Conservation (phyloP, 352 stramenopile species). For the Blastocystis hominis region DNA sequence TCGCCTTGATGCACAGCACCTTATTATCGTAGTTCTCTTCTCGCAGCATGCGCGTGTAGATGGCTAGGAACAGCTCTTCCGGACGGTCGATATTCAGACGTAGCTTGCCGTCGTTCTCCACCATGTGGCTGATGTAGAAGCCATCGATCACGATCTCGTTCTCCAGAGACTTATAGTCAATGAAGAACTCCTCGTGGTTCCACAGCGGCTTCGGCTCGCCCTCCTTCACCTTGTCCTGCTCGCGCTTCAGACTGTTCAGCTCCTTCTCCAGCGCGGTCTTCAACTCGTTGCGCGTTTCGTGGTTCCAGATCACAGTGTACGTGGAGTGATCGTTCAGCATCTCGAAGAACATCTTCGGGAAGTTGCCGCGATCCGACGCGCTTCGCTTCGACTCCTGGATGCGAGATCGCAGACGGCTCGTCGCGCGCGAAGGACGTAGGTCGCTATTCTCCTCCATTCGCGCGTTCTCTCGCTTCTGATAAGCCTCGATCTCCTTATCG, state of each 20-base stretch:
- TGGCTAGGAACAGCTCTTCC: constrained; percentile 66
- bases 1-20: constrained; percentile 64
- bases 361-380: constrained; percentile 72
- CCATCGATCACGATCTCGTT: constrained; percentile 76
- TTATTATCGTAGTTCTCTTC: constrained; percentile 65
- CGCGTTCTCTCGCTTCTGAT: constrained; percentile 75
- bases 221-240: constrained; percentile 27
- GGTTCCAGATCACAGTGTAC: constrained; percentile 85
- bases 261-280: constrained; percentile 70
- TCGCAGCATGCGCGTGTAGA: constrained; percentile 67
- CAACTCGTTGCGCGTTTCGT: constrained; percentile 76
- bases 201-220: constrained; percentile 74
- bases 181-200: constrained; percentile 87
- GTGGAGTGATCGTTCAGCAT: constrained; percentile 78
- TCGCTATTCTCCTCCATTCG: constrained; percentile 64
- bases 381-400: constrained; percentile 62
- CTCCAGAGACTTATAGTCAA: constrained; percentile 77
- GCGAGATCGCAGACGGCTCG: constrained; percentile 61
- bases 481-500: constrained; percentile 70
- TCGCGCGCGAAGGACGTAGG: constrained; percentile 60
- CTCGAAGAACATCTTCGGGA: constrained; percentile 84
- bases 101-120: constrained; percentile 61
- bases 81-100: constrained; percentile 58
- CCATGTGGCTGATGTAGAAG: constrained; percentile 75
- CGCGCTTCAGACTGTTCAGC: constrained; percentile 70